A percentile compares a stretch with the other conserved stretches of the same genome.
Conservation (phyloP, 768 basidiomycete genomes). For the Boletus subparvulus region DNA sequence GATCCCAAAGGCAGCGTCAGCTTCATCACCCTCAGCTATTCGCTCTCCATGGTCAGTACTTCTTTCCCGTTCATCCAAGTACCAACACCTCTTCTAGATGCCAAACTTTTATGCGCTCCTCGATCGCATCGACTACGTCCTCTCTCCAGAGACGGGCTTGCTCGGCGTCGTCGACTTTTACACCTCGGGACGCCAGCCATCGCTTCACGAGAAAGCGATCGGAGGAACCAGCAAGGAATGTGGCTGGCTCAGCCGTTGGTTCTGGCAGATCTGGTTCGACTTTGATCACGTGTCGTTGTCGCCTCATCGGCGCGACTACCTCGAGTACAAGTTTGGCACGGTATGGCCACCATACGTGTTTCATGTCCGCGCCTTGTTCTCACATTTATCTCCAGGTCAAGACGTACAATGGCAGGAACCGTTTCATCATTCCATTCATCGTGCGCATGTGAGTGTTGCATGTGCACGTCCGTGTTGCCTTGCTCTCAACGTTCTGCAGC, state of each 20-base stretch:
- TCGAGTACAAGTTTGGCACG: conserved; percentile 79
- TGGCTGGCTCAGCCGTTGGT: conserved; percentile 68
- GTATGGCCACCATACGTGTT: conserved; percentile 33
- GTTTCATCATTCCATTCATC: conserved; percentile 64
- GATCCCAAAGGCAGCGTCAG: conserved; percentile 57
- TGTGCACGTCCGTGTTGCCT: neutral
- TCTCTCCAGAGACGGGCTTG: conserved; percentile 58
- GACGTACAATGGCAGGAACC: conserved; percentile 71
- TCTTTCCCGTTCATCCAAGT: neutral
- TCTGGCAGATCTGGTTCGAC: conserved; percentile 76
- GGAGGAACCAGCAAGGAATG: conserved; percentile 60
- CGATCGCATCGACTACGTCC: conserved; percentile 64
- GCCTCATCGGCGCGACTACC: conserved; percentile 63
- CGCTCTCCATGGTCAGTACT: conserved; percentile 49
- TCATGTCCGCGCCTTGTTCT: neutral
- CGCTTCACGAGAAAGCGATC: conserved; percentile 59
- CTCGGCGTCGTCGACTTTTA: conserved; percentile 76
- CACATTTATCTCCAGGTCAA: conserved; percentile 42
- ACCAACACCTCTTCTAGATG: conserved; percentile 37
- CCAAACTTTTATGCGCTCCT: conserved; percentile 64
- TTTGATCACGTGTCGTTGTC: conserved; percentile 55
- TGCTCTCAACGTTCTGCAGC: conserved; percentile 26
- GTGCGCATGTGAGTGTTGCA: conserved; percentile 52
- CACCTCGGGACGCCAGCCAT: conserved; percentile 54
- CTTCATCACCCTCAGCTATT: conserved; percentile 56